phyloP scores from a whole-genome alignment of 1,139 yeast species.

The Candida glucosophila region DNA sequence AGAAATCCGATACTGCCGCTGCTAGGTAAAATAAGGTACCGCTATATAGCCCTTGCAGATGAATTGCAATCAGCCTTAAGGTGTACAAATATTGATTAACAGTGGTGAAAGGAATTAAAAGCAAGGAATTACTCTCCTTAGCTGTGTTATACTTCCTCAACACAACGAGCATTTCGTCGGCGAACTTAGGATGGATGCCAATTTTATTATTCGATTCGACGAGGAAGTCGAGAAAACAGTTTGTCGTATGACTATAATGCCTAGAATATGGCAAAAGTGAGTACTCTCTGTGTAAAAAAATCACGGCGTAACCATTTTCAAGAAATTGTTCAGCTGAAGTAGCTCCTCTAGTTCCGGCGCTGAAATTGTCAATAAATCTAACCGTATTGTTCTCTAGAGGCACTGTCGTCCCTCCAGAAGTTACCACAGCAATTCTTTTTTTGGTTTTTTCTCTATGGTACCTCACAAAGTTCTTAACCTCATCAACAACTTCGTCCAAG shows the following conservation, averaged over 20 bases:
- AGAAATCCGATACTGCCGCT: constrained; percentile 96
- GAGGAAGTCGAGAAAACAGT: constrained; percentile 82
- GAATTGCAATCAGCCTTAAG: constrained; percentile 56
- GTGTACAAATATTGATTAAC: constrained; percentile 91
- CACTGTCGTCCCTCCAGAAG: constrained; percentile 98
- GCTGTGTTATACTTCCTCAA: constrained; percentile 59
- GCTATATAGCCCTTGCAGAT: constrained; percentile 43
- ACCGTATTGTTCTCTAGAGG: constrained; percentile 96
- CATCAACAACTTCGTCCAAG: constrained; percentile 48
- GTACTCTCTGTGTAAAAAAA: constrained; percentile 86
- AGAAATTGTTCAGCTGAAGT: constrained; percentile 89
- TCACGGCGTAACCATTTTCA: constrained; percentile 81
- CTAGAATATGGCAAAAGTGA: constrained; percentile 86
- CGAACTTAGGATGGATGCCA: constrained; percentile 53
- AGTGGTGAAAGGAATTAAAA: constrained; percentile 83
- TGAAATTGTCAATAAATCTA: constrained; percentile 89
- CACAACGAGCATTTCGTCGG: constrained; percentile 54
- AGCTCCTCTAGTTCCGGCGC: constrained; percentile 98
- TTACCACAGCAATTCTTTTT: constrained; percentile 66
- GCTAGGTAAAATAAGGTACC: constrained; percentile 78
- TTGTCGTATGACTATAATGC: constrained; percentile 77
- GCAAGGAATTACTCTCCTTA: constrained; percentile 47
- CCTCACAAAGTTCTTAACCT: constrained; percentile 53
- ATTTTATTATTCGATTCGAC: constrained; percentile 43
- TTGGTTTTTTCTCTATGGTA: constrained; percentile 28